A percentile compares a stretch with the other conserved stretches of the same genome.
Conservation (phyloP, 805 yeast genomes). For the Lipomyces starkeyi region DNA sequence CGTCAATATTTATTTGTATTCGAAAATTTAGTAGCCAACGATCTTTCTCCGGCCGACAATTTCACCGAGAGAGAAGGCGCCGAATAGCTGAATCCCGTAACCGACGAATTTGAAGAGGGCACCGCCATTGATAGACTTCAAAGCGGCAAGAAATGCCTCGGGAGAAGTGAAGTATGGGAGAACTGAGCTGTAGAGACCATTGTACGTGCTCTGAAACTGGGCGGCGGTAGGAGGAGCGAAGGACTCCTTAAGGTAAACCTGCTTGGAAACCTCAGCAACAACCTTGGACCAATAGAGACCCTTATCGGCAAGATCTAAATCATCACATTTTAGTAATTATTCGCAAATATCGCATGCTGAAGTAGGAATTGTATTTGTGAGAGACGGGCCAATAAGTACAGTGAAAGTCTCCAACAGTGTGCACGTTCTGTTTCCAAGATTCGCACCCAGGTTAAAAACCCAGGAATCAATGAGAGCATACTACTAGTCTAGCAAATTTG, state of each 20-base stretch:
- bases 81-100: constrained; percentile 81
- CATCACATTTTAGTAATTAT: not conserved
- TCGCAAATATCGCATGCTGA: not conserved
- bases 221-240: constrained; percentile 85
- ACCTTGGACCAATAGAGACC: constrained; percentile 82
- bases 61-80: constrained; percentile 94
- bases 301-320: constrained; percentile 50
- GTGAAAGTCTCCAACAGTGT: not conserved
- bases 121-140: constrained; percentile 58
- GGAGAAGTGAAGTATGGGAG: constrained; percentile 54
- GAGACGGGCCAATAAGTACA: not conserved
- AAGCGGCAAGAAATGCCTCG: constrained; percentile 56
- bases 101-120: constrained; percentile 67
- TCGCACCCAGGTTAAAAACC: too few relatives aligned
- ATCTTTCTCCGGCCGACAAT: constrained; percentile 93
- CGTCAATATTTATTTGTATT: not conserved
- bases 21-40: constrained; percentile 67
- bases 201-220: constrained; percentile 79
- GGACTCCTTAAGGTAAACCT: constrained; percentile 89
- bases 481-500: not conserved
- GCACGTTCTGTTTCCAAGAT: too few relatives aligned
- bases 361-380: not conserved
- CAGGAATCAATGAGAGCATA: too few relatives aligned
- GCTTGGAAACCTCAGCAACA: constrained; percentile 66
- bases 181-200: constrained; percentile 54